Evolutionary conservation across 148 eudicot genomes (phyloP).

Genomic region (Fallopia convolvulus): DNA sequence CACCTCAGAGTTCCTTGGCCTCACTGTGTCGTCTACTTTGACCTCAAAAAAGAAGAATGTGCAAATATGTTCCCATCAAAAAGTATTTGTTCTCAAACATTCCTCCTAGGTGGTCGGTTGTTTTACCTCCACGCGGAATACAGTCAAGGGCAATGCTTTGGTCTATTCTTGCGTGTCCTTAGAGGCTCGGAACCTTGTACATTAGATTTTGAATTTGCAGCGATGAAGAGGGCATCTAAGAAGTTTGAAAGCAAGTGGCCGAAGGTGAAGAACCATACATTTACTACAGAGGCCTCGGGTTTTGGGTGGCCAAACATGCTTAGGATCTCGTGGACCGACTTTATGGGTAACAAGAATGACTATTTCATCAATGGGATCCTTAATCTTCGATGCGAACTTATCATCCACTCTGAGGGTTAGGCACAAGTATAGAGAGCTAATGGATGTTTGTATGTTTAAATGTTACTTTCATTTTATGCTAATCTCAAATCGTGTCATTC

Average conservation of each 20-base stretch:
- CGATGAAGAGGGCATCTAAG: conserved; percentile 56
- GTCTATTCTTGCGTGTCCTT: conserved; percentile 65
- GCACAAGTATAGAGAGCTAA: no score
- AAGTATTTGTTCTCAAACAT: conserved; percentile 62
- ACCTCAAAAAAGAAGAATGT: conserved; percentile 65
- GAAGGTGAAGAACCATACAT: no score
- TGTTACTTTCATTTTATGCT: no score
- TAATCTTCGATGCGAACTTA: no score
- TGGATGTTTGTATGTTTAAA: no score
- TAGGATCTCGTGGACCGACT: no score
- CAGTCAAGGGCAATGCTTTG: conserved; percentile 68
- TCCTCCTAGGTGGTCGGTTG: conserved; percentile 80
- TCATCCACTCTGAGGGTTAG: no score
- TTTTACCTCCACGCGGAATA: conserved; percentile 84
- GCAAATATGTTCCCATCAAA: conserved; percentile 34
- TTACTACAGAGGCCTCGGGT: no score
- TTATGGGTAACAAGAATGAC: no score
- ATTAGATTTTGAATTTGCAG: conserved; percentile 75
- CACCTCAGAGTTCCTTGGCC: conserved; percentile 4
- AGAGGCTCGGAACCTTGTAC: conserved; percentile 67
- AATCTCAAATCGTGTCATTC: no score
- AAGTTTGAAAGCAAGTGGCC: conserved; percentile 16
- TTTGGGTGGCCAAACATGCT: no score
- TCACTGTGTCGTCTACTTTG: conserved; percentile 79
- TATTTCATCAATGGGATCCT: no score